A percentile compares a stretch with the other conserved stretches of the same genome.
Evolutionary conservation across 208 protist species (phyloP).

Genomic region (Wallacemonas sp.): DNA sequence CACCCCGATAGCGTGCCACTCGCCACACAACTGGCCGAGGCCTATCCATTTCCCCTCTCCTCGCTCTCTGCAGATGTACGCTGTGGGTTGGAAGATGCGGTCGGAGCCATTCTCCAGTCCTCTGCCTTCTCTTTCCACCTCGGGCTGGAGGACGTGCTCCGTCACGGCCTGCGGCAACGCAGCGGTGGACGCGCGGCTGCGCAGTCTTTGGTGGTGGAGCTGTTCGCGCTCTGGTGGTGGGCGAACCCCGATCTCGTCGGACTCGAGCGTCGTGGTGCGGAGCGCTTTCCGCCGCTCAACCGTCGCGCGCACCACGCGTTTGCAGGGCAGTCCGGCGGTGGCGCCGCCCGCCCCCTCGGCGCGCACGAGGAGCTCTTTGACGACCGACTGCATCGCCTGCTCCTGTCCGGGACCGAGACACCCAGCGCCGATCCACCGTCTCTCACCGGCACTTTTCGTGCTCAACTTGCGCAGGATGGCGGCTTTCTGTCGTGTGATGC

Average conservation of each 20-base stretch:
- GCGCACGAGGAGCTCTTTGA: slow-evolving; percentile 23
- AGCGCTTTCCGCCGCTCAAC: slow-evolving; percentile 17
- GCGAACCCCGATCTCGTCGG: slow-evolving; percentile 67
- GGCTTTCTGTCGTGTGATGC: slow-evolving; percentile 12
- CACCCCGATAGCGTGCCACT: not conserved
- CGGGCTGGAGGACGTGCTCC: slow-evolving; percentile 46
- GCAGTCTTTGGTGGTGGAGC: slow-evolving; percentile 36
- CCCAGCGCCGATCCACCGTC: not conserved
- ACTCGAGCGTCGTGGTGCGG: slow-evolving; percentile 31
- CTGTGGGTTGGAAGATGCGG: slow-evolving; percentile 20
- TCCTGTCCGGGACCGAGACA: not conserved
- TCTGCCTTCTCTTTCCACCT: slow-evolving; percentile 62
- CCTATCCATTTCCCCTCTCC: not conserved
- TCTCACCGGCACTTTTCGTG: not conserved
- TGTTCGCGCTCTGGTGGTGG: slow-evolving; percentile 75
- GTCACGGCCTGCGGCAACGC: slow-evolving; percentile 18
- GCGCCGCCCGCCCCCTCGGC: not conserved
- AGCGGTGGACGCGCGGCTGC: not conserved
- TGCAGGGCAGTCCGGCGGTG: slow-evolving; percentile 5
- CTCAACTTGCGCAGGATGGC: not conserved
- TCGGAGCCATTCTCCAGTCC: slow-evolving; percentile 29
- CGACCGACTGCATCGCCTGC: slow-evolving; percentile 19
- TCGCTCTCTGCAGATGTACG: slow-evolving; percentile 16
- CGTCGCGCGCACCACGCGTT: slow-evolving; percentile 11
- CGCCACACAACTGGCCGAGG: not conserved